Evolutionary conservation across 2,329 filamentous ascomycete species (phyloP), one percentile per base, ranked within the genome.

Genomic region (Ascochyta fabae): DNA sequence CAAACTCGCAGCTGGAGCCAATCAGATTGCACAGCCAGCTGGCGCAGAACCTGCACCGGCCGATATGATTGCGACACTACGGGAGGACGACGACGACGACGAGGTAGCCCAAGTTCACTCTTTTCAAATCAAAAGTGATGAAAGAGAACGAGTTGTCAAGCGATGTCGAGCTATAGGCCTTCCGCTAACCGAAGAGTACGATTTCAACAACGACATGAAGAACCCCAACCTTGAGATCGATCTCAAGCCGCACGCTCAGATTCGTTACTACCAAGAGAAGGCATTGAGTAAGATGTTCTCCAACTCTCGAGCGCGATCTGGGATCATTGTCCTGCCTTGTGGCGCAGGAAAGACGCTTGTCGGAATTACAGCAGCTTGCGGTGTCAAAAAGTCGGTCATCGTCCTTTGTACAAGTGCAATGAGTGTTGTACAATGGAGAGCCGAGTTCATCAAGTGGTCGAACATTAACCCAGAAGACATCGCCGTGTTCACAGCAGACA

Each of bases 231-330:
- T 99, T 33, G 92, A 98, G 53, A 99, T 99, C 65, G 94, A 98
- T 73, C 81, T 98, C 44, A 90, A 90, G 66, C 93, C 94, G 0
- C 88, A 88, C 53, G 94, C 93, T 0, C 90, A 94, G 69, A 98
- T 98, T 72, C 88, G 94, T 73, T 88, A 85, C 80, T 99, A 99
- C 67, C 95, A 99, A 74, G 95, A 99, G 76, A 96, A 97, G 79
- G 96, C 92, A 63, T 81, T 99, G 9, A 96, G 91, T 79, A 99
- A 99, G 77, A 99, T 99, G 95, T 99, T 99, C 74, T 94, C 95
- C 71, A 99, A 99, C 71, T 94, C 94, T 45, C 89, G 95, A 77
- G 95, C 95, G 13, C 95, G 96, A 79, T 97, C 92, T 75, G 95
- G 95, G 53, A 96, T 99, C 64, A 99, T 99, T 56, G 95, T 99